Conservation (phyloP, 805 yeast genomes). For the Metschnikowia similis region DNA sequence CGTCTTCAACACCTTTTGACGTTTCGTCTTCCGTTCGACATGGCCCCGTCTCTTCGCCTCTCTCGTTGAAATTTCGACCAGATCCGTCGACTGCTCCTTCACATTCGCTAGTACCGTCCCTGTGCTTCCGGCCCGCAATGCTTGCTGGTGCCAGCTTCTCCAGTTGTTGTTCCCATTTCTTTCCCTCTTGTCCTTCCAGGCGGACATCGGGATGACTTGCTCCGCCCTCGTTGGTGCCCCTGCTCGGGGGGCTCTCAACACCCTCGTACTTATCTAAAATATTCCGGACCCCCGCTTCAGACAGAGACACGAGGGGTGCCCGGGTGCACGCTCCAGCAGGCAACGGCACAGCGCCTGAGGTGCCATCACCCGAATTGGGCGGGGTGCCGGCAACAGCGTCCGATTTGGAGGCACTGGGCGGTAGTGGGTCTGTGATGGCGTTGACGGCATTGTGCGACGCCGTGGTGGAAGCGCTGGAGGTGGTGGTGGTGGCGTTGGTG, state of each 20-base stretch:
- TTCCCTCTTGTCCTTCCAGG: background rate
- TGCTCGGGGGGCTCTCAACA: background rate
- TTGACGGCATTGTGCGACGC: constrained; percentile 16
- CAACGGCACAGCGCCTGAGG: background rate
- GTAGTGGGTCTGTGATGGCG: constrained; percentile 22
- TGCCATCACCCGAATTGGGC: background rate
- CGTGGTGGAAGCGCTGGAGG: constrained; percentile 16
- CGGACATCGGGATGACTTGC: too few species aligned
- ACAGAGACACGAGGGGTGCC: background rate
- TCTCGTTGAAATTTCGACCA: too few species aligned
- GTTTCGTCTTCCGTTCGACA: too few species aligned
- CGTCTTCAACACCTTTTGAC: too few species aligned
- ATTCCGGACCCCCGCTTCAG: background rate
- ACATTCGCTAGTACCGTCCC: too few species aligned
- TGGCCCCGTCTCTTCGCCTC: too few species aligned
- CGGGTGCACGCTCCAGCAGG: background rate
- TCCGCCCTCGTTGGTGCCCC: background rate
- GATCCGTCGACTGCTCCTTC: background rate
- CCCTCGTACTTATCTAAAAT: background rate
- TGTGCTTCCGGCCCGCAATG: too few species aligned
- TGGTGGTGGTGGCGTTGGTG: constrained; percentile 30
- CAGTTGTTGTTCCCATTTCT: too few species aligned
- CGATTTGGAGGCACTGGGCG: background rate
- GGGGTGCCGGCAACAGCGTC: background rate
- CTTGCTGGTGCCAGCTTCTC: too few species aligned